Percentiles rank a stretch among this genome's conserved stretches.
Conservation (phyloP, 352 stramenopile species). For the Phytophthora pseudosyringae region DNA sequence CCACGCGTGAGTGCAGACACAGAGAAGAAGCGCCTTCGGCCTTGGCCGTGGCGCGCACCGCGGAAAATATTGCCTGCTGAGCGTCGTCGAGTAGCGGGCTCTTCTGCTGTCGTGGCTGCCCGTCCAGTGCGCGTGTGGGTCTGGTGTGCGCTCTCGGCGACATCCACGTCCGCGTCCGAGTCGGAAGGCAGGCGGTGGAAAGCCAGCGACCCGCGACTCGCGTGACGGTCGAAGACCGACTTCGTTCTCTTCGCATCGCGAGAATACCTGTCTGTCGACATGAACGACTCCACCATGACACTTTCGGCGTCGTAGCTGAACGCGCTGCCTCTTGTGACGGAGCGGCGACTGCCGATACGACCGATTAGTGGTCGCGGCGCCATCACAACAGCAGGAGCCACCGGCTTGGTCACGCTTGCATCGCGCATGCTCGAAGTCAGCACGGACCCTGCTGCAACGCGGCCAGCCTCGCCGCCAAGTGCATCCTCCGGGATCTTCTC, state of each 20-base stretch:
- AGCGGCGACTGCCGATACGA: constrained; percentile 41
- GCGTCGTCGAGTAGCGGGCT: constrained; percentile 14
- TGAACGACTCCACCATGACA: constrained; percentile 91
- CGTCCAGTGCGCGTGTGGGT: constrained; percentile 9
- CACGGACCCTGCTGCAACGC: constrained; percentile 22
- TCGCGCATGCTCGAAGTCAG: constrained; percentile 37
- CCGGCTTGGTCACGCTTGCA: constrained; percentile 33
- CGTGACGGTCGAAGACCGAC: constrained; percentile 79
- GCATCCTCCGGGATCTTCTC: constrained; percentile 70
- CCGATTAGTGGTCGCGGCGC: constrained; percentile 34
- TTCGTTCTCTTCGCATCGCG: constrained; percentile 51
- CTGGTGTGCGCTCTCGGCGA: constrained; percentile 7
- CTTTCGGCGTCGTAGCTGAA: constrained; percentile 91
- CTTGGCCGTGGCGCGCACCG: constrained; percentile 58
- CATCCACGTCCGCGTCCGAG: constrained; percentile 26
- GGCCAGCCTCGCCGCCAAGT: constrained; percentile 34
- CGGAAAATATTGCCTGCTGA: constrained; percentile 78
- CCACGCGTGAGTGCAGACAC: constrained; percentile 22
- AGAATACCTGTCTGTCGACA: constrained; percentile 75
- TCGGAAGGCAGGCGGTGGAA: constrained; percentile 66
- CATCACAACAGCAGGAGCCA: constrained; percentile 40
- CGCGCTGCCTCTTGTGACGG: constrained; percentile 64
- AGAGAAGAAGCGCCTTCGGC: constrained; percentile 63
- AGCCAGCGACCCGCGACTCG: constrained; percentile 83
- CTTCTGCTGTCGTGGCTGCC: constrained; percentile 29